Base-by-base conservation (phyloP, 768 basidiomycete species). In the Suillus paluster region DNA sequence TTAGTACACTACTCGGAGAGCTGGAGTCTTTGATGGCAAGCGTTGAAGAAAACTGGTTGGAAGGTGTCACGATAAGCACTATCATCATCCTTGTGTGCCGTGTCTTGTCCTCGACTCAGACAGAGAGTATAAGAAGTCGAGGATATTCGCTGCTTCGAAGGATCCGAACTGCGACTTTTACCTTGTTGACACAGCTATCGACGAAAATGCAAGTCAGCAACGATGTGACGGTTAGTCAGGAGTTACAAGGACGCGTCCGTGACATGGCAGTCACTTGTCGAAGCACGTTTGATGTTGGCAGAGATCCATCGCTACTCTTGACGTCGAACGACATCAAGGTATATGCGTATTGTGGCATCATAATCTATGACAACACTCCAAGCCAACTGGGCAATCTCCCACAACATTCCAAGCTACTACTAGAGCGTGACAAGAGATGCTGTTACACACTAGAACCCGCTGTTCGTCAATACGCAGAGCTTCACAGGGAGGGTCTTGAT, bases 31-130 rank as follows among this genome's bases (percentile, higher is more conserved):
- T 81, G 9, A 54, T 83, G n/a, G 59, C 49, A 38, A 73, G 70
- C 39, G 66, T 84, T 17, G 66, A 73, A 62, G 72, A 60, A 3
- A 84, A 80, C 58, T 85, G 84, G 83, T 66, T 75, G 44, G 72
- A 78, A 64, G 64, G 64, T 0, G 59, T 67, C 34, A 66, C 77
- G 0, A 65, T 80, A 59, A 62, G 71, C 55, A 80, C 71, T 5
- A 72, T 78, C 25, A 70, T 75, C 12, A 60, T 75, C 34, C 64
- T 84, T 6, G 66, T 70, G 14, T 64, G 67, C 60, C 80, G 83
- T 21, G 59, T 83, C 4, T 68, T 82, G 38, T 67, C 74, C 0
- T 75, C 76, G 27, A 59, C 56, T 19, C 49, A 30, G 7, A 25
- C 55, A 33, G 17, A 41, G 2, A 38, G 25, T 10, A 41, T 78